Base-by-base conservation (phyloP, 768 basidiomycete species). In the Rhodosporidiobolus sp. region DNA sequence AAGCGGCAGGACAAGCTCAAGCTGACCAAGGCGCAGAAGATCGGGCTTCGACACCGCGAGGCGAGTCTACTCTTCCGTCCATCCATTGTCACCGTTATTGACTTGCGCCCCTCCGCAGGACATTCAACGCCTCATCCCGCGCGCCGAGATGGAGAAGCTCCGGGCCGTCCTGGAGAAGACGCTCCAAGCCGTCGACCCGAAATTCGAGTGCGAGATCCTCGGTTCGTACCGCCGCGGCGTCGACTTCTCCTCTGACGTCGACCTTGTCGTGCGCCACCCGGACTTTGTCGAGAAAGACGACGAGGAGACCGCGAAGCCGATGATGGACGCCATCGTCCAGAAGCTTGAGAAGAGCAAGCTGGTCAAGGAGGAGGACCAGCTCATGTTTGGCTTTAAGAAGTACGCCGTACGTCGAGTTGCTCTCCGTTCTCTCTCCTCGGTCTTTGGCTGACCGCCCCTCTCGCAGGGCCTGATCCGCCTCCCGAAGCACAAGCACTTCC, bases 221-320 rank as follows among this genome's bases (percentile, higher is more conserved):
- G 72, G 72, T 26, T 57, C 53, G 28, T 76, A 74, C 52, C 66
- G 76, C 5, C 72, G 76, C 17, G 72, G 76, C 24, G 64, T 65
- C 50, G 57, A 32, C 24, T 74, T 73, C 32, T 71, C 66, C 0
- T 61, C 62, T 57, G 75, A 76, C 45, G 56, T 76, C 45, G 76
- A 76, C 53, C 54, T 76, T 17, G 76, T 60, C 17, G 63, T 74
- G 10, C 76, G 76, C 0, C 72, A 74, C 60, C 35, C 32, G 10
- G 19, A 35, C 4, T 76, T 71, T 28, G 38, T 46, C 48, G 63
- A 61, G 38, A 59, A 70, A 65, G 65, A 66, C 48, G 65, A 75
- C 28, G 65, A 50, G 26, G 66, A 65, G 14, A 50, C 53, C 45
- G 38, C 65, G 30, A 72, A 73, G 53, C 43, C 65, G 14, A 3